Percentiles rank a stretch among this genome's conserved stretches.
phyloP scores from a whole-genome alignment of 768 basidiomycete species.

The Tylopilus subfusipes region DNA sequence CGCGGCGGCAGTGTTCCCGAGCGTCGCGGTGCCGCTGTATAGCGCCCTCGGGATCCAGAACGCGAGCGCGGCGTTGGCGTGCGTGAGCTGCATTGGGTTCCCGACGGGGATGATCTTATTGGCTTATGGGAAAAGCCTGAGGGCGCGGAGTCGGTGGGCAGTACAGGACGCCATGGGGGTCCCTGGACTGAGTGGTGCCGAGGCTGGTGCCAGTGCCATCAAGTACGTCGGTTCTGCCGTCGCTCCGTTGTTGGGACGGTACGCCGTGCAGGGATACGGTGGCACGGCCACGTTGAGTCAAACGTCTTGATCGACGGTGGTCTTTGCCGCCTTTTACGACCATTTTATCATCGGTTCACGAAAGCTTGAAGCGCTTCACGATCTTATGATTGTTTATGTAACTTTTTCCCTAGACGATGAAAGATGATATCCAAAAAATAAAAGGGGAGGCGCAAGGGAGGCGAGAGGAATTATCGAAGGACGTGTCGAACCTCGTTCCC shows the following conservation, averaged over 20 bases:
- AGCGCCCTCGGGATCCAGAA: constrained; percentile 13
- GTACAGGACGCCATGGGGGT: constrained; percentile 13
- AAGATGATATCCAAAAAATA: neutral
- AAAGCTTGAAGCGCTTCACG: neutral
- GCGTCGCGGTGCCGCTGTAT: constrained; percentile 25
- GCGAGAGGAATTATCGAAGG: too few relatives aligned
- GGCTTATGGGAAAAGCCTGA: constrained; percentile 19
- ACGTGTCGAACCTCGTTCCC: neutral
- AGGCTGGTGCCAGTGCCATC: neutral
- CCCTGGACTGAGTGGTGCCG: neutral
- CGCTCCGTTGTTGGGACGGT: constrained; percentile 17
- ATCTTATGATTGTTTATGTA: neutral
- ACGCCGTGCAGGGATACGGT: constrained; percentile 12
- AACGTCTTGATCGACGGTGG: neutral
- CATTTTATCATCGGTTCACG: neutral
- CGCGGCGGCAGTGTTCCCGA: constrained; percentile 21
- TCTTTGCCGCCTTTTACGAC: neutral
- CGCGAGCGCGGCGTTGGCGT: constrained; percentile 20
- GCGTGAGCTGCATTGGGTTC: constrained; percentile 24
- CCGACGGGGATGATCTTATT: constrained; percentile 20
- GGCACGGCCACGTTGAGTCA: constrained; percentile 1
- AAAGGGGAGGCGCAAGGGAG: too few relatives aligned
- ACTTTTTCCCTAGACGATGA: neutral
- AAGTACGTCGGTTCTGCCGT: too few relatives aligned
- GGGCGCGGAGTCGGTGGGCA: constrained; percentile 26